phyloP scores from a whole-genome alignment of 1,139 yeast genomes.

The Yamadazyma sp. region DNA sequence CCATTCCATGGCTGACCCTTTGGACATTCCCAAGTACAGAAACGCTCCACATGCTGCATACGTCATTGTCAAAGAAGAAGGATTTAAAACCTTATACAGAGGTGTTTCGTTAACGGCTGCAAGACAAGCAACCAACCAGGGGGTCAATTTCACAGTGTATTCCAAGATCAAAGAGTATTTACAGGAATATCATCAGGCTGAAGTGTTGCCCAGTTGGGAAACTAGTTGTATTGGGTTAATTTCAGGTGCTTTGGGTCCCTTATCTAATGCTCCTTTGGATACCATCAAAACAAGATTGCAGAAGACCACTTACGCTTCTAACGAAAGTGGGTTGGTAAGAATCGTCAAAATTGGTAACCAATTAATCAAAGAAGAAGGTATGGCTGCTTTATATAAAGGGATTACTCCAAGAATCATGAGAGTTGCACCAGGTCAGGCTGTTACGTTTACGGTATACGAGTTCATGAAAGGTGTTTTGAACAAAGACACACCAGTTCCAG shows the following conservation, averaged over 20 bases:
- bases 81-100: constrained; percentile 82
- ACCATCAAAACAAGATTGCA: constrained; percentile 97
- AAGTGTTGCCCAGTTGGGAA: constrained; percentile 86
- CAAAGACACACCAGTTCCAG: constrained; percentile 30
- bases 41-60: constrained; percentile 92
- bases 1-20: constrained; percentile 83
- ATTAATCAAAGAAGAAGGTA: constrained; percentile 86
- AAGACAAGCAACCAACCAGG: constrained; percentile 97
- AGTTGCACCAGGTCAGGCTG: constrained; percentile 99
- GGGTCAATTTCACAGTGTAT: constrained; percentile 96
- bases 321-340: constrained; percentile 73
- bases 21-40: constrained; percentile 79
- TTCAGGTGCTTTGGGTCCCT: constrained; percentile 97
- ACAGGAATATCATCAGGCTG: constrained; percentile 63
- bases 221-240: constrained; percentile 88
- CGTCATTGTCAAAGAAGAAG: constrained; percentile 86
- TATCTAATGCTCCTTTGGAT: constrained; percentile 96
- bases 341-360: constrained; percentile 79
- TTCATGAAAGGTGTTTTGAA: constrained; percentile 71
- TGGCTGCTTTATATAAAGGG: constrained; percentile 88
- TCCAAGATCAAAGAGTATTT: constrained; percentile 76
- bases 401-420: constrained; percentile 98
- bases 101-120: constrained; percentile 97
- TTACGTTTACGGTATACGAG: constrained; percentile 95
- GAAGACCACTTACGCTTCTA: constrained; percentile 73